Base-by-base conservation (phyloP, 2,329 filamentous ascomycete genomes). In the Lecanicillium sp. region DNA sequence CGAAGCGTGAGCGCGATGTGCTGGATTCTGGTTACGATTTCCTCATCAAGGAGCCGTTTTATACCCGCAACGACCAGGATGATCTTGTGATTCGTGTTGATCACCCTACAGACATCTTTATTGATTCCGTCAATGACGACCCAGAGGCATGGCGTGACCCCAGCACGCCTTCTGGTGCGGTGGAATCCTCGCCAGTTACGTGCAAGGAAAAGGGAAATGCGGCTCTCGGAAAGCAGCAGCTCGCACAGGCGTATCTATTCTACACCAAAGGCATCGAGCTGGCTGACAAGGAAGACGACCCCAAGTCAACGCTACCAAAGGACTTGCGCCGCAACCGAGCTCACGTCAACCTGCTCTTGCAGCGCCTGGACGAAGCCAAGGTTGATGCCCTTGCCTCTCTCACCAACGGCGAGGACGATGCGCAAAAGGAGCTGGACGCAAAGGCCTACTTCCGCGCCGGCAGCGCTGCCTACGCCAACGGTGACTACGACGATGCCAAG, bases 1-100 rank as follows among this genome's bases (percentile, higher is more conserved):
- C 44, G 37, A 59, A 17, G 37, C 51, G 35, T 25, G 55, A 56
- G 0, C 31, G 49, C 17, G 59, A 65, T 7, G 32, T 57, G 2
- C 40, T 65, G 5, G 58, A 63, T 56, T 33, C 51, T 40, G 29
- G 48, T 46, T 45, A 54, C 1, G 46, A 55, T 1, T 50, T 71
- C 5, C 25, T 67, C 4, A 48, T 74, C 12, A 73, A 71, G 38
- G 70, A 74, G 43, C 70, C 70, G 0, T 73, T 65, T 40, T 62
- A 70, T 42, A 70, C 67, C 11, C 33, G 63, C 1, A 64, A 57
- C 37, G 51, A 50, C 11, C 51, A 65, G 29, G 65, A 63, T 4
- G 52, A 62, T 9, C 57, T 59, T 33, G 58, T 56, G 0, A 45
- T 73, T 25, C 62, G 67, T 1, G 29, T 60, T 9, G 54, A 58